Evolutionary conservation across 192 early-diverging fungal species (phyloP).

Genomic region (Tieghemiomyces parasiticus): DNA sequence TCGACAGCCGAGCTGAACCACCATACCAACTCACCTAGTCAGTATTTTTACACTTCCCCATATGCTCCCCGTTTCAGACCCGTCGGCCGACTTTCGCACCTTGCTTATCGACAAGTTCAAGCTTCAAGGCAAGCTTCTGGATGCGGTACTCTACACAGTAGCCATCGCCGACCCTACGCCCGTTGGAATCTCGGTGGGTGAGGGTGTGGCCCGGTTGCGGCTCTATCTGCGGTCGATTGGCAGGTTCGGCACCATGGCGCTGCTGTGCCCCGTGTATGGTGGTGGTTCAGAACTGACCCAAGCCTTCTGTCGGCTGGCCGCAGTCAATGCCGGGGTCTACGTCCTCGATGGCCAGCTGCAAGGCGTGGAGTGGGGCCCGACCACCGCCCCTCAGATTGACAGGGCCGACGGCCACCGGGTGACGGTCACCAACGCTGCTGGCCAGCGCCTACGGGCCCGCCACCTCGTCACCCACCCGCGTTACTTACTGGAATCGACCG

Average conservation of each 20-base stretch:
- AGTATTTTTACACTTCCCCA: too few relatives aligned
- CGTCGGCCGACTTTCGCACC: too few relatives aligned
- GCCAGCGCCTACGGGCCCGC: constrained; percentile 24
- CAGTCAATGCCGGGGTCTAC: constrained; percentile 84
- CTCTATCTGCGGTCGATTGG: constrained; percentile 65
- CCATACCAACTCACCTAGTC: too few relatives aligned
- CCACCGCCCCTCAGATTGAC: constrained; percentile 13
- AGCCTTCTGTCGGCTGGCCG: constrained; percentile 77
- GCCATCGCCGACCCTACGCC: constrained; percentile 24
- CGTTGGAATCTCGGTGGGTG: constrained; percentile 24
- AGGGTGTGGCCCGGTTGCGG: constrained; percentile 52
- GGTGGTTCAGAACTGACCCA: constrained; percentile 79
- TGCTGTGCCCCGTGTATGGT: constrained; percentile 73
- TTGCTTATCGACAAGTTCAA: too few relatives aligned
- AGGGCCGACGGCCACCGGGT: constrained; percentile 21
- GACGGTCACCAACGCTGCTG: constrained; percentile 23
- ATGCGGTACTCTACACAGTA: constrained; percentile 48
- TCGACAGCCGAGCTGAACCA: too few relatives aligned
- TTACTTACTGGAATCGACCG: constrained; percentile 35
- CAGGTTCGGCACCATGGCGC: constrained; percentile 68
- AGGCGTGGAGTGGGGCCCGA: constrained; percentile 8
- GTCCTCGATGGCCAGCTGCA: constrained; percentile 46
- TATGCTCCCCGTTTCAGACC: too few relatives aligned
- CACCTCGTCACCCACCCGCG: constrained; percentile 30
- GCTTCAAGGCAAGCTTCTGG: constrained; percentile 41